These are phyloP conservation scores for Mallotus japonicus DNA, from an alignment of 441 rosid genomes.

Conservation along the genomic window DNA sequence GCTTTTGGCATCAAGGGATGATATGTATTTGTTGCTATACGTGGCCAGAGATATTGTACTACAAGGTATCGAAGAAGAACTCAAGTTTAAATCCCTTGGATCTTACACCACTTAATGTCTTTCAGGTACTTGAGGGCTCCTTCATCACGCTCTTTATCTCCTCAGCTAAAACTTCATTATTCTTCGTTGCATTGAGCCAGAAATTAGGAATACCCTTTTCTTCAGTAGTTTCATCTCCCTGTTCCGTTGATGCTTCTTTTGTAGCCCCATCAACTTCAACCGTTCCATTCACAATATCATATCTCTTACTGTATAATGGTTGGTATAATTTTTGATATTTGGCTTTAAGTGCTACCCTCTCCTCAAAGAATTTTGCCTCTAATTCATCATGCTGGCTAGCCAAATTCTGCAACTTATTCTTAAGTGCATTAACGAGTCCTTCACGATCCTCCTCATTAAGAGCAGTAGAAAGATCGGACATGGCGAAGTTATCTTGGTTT, in stretches of 20 bases:
- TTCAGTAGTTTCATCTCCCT: conserved; percentile 53
- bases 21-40: too few species aligned
- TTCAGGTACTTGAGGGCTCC: conserved; percentile 75
- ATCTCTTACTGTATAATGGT: conserved; percentile 76
- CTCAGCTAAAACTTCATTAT: conserved; percentile 72
- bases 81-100: conserved; percentile 93
- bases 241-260: conserved; percentile 41
- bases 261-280: conserved; percentile 57
- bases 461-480: conserved; percentile 69
- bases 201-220: conserved; percentile 91
- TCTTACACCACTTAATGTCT: conserved; percentile 73
- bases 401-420: conserved; percentile 73
- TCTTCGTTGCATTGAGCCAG: conserved; percentile 85
- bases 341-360: conserved; percentile 87
- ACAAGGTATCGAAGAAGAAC: conserved; percentile 75
- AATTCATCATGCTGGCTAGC: conserved; percentile 81
- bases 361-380: conserved; percentile 86
- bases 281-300: conserved; percentile 72
- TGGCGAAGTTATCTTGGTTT: conserved; percentile 52
- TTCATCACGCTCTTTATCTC: conserved; percentile 89
- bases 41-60: too few species aligned
- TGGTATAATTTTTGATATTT: conserved; percentile 77
- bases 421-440: conserved; percentile 63
- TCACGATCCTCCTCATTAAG: conserved; percentile 67
- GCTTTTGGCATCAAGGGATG: too few species aligned